Evolutionary conservation across 768 basidiomycete genomes (phyloP), one percentile per base, ranked within the genome.

Genomic region (Amanita molliuscula): DNA sequence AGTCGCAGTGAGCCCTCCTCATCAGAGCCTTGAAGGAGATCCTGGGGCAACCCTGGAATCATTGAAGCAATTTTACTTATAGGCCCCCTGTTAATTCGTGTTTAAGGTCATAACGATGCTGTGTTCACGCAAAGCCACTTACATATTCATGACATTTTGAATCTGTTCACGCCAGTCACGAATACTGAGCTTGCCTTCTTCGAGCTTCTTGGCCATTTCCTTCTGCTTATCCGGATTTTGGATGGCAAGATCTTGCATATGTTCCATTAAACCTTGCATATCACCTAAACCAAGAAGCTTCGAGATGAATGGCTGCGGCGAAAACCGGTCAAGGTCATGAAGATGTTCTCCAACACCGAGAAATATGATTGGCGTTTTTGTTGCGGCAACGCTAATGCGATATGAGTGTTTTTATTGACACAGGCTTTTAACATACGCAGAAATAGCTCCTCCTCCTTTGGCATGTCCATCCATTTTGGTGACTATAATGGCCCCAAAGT

Each of bases 381-480:
- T 99, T 2, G 85, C 95, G n/a, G 96, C 96, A 41, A 99, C 96
- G 54, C 94, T 96, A 52, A 44, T 52, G 38, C 48, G 55, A 31
- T 49, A 50, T 55, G 45, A 55, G 50, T 26, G 33, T 11, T 10
- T 29, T 25, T 8, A 31, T 50, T 31, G 25, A 5, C 16, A 28
- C 33, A 45, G 26, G 20, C n/a, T 10, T 48, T 37, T 29, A 41
- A 75, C 92, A 53, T 68, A 97, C 95, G 95, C 95, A 40, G 96
- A 99, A 53, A 99, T 98, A 26, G 96, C 96, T 20, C 96, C 96
- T 65, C 96, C 96, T 50, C 96, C 96, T 64, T 96, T 98, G 1
- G 96, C 96, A 59, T 99, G 96, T 3, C 96, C 96, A 58, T 99
- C 96, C 83, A 99, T 91, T 69, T 99, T 99, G 9, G 96, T 99